A percentile compares a stretch with the other conserved stretches of the same genome.
phyloP scores from a whole-genome alignment of 352 stramenopile genomes.

The Pythium periplocum region DNA sequence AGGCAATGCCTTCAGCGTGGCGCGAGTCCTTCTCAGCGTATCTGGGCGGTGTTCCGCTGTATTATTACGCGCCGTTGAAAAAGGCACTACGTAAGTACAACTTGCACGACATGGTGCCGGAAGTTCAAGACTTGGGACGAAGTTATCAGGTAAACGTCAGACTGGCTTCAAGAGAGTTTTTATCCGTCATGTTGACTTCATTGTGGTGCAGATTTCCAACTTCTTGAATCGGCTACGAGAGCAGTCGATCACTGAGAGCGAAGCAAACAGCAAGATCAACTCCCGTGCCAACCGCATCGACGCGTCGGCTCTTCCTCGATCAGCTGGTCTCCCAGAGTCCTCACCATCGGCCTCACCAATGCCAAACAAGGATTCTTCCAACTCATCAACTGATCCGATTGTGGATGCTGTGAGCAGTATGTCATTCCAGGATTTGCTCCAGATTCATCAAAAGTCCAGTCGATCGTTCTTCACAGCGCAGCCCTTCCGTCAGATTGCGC shows the following conservation, averaged over 20 bases:
- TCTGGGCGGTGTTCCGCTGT: constrained; percentile 62
- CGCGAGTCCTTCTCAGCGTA: constrained; percentile 80
- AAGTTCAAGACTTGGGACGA: constrained; percentile 72
- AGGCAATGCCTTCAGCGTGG: constrained; percentile 84
- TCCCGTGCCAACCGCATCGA: constrained; percentile 28
- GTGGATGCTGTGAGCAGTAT: constrained; percentile 60
- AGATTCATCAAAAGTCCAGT: constrained; percentile 45
- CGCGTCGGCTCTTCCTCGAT: constrained; percentile 2
- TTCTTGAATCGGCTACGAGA: constrained; percentile 71
- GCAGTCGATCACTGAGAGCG: constrained; percentile 65
- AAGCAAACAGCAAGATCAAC: constrained; percentile 78
- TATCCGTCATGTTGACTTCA: neutral
- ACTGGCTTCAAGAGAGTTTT: neutral
- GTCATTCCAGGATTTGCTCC: constrained; percentile 55
- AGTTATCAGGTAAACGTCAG: constrained; percentile 60
- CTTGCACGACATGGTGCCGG: constrained; percentile 81
- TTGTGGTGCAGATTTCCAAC: constrained; percentile 43
- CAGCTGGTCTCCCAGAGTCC: constrained; percentile 20
- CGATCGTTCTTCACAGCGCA: constrained; percentile 32
- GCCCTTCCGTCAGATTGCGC: no score
- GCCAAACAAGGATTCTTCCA: constrained; percentile 15
- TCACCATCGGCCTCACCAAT: constrained; percentile 35
- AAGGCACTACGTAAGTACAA: constrained; percentile 86
- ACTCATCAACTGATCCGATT: constrained; percentile 19
- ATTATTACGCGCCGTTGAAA: constrained; percentile 80